Conservation (phyloP, 345 rosid species). For the Cardamine chenopodiifolia region DNA sequence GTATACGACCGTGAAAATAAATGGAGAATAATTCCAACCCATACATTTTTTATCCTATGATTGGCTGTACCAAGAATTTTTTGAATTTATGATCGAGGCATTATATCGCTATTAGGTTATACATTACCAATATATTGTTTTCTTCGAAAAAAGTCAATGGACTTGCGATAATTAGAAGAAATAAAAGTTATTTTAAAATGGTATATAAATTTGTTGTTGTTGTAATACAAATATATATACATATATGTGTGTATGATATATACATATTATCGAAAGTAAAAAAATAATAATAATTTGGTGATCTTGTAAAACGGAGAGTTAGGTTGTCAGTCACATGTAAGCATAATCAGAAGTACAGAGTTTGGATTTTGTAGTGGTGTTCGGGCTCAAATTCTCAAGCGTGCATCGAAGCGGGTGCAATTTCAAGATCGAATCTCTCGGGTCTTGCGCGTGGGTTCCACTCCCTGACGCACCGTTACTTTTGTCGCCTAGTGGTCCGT, state of each 20-base stretch:
- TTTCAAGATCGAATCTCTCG: conserved; percentile 43
- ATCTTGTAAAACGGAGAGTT: conserved; percentile 19
- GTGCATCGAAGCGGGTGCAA: conserved; percentile 30
- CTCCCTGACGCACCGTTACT: conserved; percentile 38
- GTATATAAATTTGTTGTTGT: background rate
- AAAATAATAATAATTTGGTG: background rate
- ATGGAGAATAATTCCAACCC: background rate
- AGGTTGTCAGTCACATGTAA: conserved; percentile 42
- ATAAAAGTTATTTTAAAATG: background rate
- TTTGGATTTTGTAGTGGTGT: conserved; percentile 10
- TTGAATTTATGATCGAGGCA: conserved; percentile 15
- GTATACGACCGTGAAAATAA: background rate
- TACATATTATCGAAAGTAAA: background rate
- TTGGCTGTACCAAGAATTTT: conserved; percentile 16
- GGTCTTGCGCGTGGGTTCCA: conserved; percentile 29
- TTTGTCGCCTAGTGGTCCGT: conserved; percentile 46
- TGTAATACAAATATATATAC: background rate
- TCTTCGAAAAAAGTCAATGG: background rate
- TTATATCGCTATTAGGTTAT: background rate
- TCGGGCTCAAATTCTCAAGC: conserved; percentile 37
- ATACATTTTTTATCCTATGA: conserved; percentile 17
- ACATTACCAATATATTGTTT: background rate
- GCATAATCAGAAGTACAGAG: conserved; percentile 30
- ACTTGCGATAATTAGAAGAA: background rate
- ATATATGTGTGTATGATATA: no score